These are phyloP conservation scores for Leishmania aethiopica DNA, from an alignment of 208 protist species.

Conservation along the genomic window DNA sequence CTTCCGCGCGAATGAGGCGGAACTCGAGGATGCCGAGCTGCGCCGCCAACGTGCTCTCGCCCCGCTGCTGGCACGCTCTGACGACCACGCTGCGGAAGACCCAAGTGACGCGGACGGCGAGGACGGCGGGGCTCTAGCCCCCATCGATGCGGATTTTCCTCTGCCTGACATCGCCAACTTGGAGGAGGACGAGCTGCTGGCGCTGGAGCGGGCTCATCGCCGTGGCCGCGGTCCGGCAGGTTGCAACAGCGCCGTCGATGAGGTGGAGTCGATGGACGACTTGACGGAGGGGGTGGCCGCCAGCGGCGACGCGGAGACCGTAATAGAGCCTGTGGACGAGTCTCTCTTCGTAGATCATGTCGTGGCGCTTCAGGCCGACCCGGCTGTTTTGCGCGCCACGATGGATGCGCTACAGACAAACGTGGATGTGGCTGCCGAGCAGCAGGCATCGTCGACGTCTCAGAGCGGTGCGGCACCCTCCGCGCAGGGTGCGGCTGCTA, in stretches of 20 bases:
- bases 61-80: conserved; percentile 15
- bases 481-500: not conserved
- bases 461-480: not conserved
- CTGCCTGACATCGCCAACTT: conserved; percentile 48
- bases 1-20: conserved; percentile 55
- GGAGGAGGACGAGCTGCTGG: conserved; percentile 46
- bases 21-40: conserved; percentile 33
- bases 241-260: conserved; percentile 5
- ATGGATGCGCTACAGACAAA: conserved; percentile 29
- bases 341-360: conserved; percentile 72
- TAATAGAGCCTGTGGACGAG: conserved; percentile 67
- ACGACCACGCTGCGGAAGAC: conserved; percentile 15
- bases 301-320: conserved; percentile 32
- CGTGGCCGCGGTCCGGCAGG: conserved; percentile 17
- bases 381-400: conserved; percentile 44
- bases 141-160: conserved; percentile 65
- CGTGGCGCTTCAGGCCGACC: conserved; percentile 41
- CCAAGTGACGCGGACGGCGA: conserved; percentile 10
- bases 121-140: conserved; percentile 37
- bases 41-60: conserved; percentile 28
- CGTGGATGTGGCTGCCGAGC: conserved; percentile 7
- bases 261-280: not conserved
- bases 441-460: not conserved
- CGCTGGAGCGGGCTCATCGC: conserved; percentile 34
- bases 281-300: conserved; percentile 9